Percentiles rank a stretch among this genome's conserved stretches.
These are phyloP conservation scores for Colletotrichum orbiculare DNA, from an alignment of 2,329 filamentous ascomycete species.

Conservation along the genomic window DNA sequence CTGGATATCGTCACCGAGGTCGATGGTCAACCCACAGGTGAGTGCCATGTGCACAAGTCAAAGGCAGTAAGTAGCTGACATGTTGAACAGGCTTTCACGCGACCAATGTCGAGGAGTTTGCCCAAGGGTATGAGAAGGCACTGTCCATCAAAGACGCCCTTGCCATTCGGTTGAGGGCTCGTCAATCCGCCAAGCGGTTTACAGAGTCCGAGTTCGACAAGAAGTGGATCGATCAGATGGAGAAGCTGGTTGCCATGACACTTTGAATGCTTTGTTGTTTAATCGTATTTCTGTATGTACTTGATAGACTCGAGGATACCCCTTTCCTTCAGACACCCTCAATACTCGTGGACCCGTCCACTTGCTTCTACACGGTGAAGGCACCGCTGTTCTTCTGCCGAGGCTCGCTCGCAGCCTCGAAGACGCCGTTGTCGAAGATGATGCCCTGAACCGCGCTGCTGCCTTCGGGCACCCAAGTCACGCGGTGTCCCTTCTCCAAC, in stretches of 20 bases:
- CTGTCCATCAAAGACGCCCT: conserved; percentile 78
- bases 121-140: conserved; percentile 81
- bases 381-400: conserved; percentile 79
- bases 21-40: conserved; percentile 82
- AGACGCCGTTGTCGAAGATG: conserved; percentile 70
- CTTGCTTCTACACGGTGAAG: conserved; percentile 53
- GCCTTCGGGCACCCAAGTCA: conserved; percentile 73
- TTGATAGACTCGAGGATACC: conserved; percentile 52
- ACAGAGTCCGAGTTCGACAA: conserved; percentile 86
- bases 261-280: conserved; percentile 22
- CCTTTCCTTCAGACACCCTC: conserved; percentile 40
- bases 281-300: conserved; percentile 37
- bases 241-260: conserved; percentile 70
- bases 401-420: conserved; percentile 82
- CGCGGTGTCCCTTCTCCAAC: conserved; percentile 73
- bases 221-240: conserved; percentile 82
- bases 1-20: conserved; percentile 89
- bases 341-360: conserved; percentile 14
- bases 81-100: conserved; percentile 79
- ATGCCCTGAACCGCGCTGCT: conserved; percentile 79
- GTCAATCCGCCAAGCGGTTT: conserved; percentile 84
- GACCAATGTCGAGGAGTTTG: conserved; percentile 81
- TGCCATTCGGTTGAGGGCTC: conserved; percentile 79
- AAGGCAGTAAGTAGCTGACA: no score
- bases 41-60: conserved; percentile 37